phyloP scores from a whole-genome alignment of 1,139 yeast genomes.

The Zygosaccharomyces sapae region DNA sequence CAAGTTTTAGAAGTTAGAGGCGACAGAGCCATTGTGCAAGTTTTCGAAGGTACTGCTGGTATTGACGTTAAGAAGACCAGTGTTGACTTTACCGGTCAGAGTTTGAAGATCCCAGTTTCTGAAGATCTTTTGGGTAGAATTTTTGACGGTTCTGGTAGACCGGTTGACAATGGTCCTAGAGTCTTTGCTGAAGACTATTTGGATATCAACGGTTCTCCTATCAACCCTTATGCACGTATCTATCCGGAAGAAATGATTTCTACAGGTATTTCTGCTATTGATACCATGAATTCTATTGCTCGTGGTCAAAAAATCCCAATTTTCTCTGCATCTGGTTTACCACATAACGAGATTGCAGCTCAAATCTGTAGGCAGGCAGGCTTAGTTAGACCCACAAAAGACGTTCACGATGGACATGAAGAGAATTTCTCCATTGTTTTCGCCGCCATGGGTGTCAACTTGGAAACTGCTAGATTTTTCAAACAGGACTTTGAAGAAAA shows the following conservation, averaged over 20 bases:
- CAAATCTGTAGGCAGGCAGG: constrained; percentile 99
- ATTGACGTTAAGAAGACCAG: constrained; percentile 96
- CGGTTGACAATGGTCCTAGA: constrained; percentile 96
- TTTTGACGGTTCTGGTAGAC: constrained; percentile 98
- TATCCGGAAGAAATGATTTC: constrained; percentile 99
- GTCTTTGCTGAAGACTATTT: constrained; percentile 97
- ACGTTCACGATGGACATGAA: constrained; percentile 99
- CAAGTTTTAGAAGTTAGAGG: constrained; percentile 98
- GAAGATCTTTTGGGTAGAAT: constrained; percentile 98
- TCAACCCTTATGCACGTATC: constrained; percentile 95
- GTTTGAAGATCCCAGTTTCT: constrained; percentile 86
- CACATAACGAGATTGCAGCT: constrained; percentile 99
- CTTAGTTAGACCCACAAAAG: constrained; percentile 97
- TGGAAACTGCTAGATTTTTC: constrained; percentile 89
- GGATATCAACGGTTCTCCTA: constrained; percentile 98
- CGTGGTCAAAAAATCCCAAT: constrained; percentile 99
- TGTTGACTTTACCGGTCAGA: constrained; percentile 95
- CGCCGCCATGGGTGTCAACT: constrained; percentile 97
- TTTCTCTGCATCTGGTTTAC: constrained; percentile 98
- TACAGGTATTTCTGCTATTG: constrained; percentile 97
- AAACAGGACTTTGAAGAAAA: constrained; percentile 99
- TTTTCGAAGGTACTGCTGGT: constrained; percentile 96
- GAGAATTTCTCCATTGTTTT: constrained; percentile 98
- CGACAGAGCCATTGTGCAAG: constrained; percentile 95
- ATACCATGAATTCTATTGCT: constrained; percentile 98